phyloP scores from a whole-genome alignment of 2,329 filamentous ascomycete genomes.

The Fusarium nisikadoi region DNA sequence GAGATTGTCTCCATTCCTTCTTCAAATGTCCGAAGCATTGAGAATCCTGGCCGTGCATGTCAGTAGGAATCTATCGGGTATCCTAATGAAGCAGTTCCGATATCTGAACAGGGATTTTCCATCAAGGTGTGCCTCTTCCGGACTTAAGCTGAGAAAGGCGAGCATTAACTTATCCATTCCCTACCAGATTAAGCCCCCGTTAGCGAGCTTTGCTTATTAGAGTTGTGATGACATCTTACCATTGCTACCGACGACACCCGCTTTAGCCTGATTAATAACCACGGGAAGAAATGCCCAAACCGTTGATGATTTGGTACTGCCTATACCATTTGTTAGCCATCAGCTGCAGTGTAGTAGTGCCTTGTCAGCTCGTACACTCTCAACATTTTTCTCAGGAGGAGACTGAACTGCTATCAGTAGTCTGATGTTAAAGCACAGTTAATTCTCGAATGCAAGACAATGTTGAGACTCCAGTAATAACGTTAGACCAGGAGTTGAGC shows the following conservation, averaged over 20 bases:
- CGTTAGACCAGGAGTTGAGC: background rate
- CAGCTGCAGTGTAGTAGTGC: slow-evolving; percentile 1
- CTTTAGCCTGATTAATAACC: slow-evolving; percentile 28
- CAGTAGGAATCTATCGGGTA: slow-evolving; percentile 35
- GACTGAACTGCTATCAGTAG: background rate
- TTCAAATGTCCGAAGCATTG: background rate
- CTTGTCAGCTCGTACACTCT: background rate
- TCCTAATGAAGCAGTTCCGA: slow-evolving; percentile 45
- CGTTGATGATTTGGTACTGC: slow-evolving; percentile 24
- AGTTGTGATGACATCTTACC: slow-evolving; percentile 17
- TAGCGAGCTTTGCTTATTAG: slow-evolving; percentile 23
- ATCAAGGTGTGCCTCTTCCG: slow-evolving; percentile 36
- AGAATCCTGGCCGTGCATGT: slow-evolving; percentile 30
- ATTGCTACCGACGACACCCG: slow-evolving; percentile 41
- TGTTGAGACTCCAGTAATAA: background rate
- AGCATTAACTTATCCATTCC: slow-evolving; percentile 37
- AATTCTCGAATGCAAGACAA: background rate
- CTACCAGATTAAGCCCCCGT: slow-evolving; percentile 26
- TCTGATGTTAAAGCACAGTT: background rate
- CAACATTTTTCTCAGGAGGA: background rate
- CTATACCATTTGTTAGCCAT: slow-evolving; percentile 41
- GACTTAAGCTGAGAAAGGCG: slow-evolving; percentile 36
- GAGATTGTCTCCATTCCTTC: background rate
- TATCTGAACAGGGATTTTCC: slow-evolving; percentile 36
- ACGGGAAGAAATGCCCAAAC: slow-evolving; percentile 39